A percentile compares a stretch with the other conserved stretches of the same genome.
phyloP scores from a whole-genome alignment of 2,329 filamentous ascomycete genomes.

The Penicillium verrucosum region DNA sequence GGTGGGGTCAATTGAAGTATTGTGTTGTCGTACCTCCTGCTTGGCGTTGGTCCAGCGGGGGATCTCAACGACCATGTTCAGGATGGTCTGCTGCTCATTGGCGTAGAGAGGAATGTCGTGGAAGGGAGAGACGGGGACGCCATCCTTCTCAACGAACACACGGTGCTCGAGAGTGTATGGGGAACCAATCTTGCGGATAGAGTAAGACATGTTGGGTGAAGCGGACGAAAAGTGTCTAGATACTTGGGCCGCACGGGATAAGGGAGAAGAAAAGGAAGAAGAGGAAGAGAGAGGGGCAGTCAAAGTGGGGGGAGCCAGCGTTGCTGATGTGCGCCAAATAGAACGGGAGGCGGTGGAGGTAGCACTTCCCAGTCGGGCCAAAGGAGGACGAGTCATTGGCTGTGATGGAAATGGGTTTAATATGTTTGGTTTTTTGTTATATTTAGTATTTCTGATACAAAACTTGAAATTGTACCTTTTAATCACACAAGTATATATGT shows the following conservation, averaged over 20 bases:
- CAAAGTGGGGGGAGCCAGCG: constrained; percentile 43
- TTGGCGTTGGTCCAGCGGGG: constrained; percentile 99
- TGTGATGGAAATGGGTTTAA: constrained; percentile 3
- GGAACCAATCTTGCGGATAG: constrained; percentile 79
- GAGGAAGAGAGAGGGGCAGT: constrained; percentile 29
- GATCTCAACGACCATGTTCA: constrained; percentile 99
- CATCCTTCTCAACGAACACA: constrained; percentile 97
- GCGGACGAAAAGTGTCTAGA: constrained; percentile 49
- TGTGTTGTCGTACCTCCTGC: constrained; percentile 71
- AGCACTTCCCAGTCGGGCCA: constrained; percentile 31
- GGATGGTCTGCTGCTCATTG: constrained; percentile 89
- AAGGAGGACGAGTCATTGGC: constrained; percentile 30
- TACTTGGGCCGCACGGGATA: constrained; percentile 44
- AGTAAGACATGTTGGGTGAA: constrained; percentile 54
- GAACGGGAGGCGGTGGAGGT: constrained; percentile 35
- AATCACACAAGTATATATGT: neutral
- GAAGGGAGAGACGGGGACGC: constrained; percentile 88
- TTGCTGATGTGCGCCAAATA: constrained; percentile 37
- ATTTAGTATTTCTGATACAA: neutral
- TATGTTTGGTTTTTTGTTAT: neutral
- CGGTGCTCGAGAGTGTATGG: constrained; percentile 95
- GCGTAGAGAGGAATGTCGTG: constrained; percentile 98
- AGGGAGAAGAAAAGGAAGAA: constrained; percentile 23
- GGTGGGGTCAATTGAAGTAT: neutral
- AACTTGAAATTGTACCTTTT: neutral